Evolutionary conservation across 352 stramenopile species (phyloP), one percentile per base, ranked within the genome.

Genomic region (Phytophthora multivora): DNA sequence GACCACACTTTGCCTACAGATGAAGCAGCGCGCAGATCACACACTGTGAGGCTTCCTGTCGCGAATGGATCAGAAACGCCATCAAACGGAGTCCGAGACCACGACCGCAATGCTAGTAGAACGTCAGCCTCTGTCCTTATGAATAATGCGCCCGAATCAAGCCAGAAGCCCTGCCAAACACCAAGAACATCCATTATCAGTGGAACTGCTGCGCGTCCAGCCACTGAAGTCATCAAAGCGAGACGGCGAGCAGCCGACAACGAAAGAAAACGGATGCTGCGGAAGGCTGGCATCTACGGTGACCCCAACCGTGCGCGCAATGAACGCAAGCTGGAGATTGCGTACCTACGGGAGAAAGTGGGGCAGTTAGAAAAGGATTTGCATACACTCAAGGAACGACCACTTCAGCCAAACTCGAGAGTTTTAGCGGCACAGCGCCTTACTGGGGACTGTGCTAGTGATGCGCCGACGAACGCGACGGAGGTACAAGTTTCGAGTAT

Each of bases 241-340:
- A 69, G 54, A 35, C 63, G 58, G 47, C 51, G 52, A 43, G 58
- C 45, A 38, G 58, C 46, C 3, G 51, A 63, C 15, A 72, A 65
- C 26, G 45, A 38, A 18, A 63, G 51, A 56, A 64, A 64, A 41
- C 41, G 59, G 18, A 50, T 54, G 53, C 31, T 57, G 28, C 46
- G 47, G 19, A 71, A 56, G 21, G 53, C 52, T 35, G 40, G 50
- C 15, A 31, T 60, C 11, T 71, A 66, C 15, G 48, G 16, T 19
- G 48, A 71, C 41, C 63, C 66, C 30, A 75, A 75, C 42, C 61
- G 55, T 45, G 61, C 66, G 19, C 55, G 66, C 35, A 63, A 71
- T 42, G 61, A 75, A 38, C 67, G 67, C 31, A 71, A 69, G 26
- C 57, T 77, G 45, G 69, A 80, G 58, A 70, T 84, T 40, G 21